A percentile compares a stretch with the other conserved stretches of the same genome.
Conservation (phyloP, 306 rosid genomes). For the Boehmeria nivea region DNA sequence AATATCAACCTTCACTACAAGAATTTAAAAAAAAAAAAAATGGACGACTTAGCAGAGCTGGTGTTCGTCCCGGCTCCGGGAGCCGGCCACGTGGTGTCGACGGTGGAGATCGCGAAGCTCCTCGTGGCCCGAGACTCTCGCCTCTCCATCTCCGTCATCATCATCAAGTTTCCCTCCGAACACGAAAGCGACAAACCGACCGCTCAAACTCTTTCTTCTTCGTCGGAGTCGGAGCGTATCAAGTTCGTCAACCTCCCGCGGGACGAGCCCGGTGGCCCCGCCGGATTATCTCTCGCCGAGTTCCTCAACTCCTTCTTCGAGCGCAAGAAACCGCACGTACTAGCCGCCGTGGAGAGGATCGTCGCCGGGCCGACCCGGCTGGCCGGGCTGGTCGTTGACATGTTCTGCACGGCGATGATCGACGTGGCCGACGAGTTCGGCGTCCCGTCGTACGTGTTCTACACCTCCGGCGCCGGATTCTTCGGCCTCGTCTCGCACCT, state of each 20-base stretch:
- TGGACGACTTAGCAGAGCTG: slow-evolving; percentile 14
- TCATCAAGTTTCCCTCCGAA: slow-evolving; percentile 2
- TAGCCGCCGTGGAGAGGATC: slow-evolving; percentile 21
- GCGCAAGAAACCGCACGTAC: slow-evolving; percentile 12
- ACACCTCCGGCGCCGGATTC: slow-evolving; percentile 9
- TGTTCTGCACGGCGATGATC: slow-evolving; percentile 35
- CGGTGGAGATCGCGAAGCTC: slow-evolving; percentile 28
- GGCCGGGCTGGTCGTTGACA: slow-evolving; percentile 55
- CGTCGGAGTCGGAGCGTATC: slow-evolving; percentile 6
- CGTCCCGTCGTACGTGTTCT: slow-evolving; percentile 23
- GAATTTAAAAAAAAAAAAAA: background rate
- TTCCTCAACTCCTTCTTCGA: background rate
- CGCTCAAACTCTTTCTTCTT: background rate
- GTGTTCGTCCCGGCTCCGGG: slow-evolving; percentile 25
- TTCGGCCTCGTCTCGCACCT: slow-evolving; percentile 19
- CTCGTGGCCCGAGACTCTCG: slow-evolving; percentile 19
- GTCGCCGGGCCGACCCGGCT: slow-evolving; percentile 10
- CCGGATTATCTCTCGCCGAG: background rate
- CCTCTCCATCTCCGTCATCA: slow-evolving; percentile 21
- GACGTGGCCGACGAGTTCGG: slow-evolving; percentile 27
- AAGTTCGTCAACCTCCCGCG: slow-evolving; percentile 18
- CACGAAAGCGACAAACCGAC: too few species aligned
- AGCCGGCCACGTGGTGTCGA: slow-evolving; percentile 31
- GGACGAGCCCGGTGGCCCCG: background rate
- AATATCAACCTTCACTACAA: too few species aligned